Evolutionary conservation across 2,329 filamentous ascomycete genomes (phyloP).

Genomic region (Sporothrix brunneoviolacea): DNA sequence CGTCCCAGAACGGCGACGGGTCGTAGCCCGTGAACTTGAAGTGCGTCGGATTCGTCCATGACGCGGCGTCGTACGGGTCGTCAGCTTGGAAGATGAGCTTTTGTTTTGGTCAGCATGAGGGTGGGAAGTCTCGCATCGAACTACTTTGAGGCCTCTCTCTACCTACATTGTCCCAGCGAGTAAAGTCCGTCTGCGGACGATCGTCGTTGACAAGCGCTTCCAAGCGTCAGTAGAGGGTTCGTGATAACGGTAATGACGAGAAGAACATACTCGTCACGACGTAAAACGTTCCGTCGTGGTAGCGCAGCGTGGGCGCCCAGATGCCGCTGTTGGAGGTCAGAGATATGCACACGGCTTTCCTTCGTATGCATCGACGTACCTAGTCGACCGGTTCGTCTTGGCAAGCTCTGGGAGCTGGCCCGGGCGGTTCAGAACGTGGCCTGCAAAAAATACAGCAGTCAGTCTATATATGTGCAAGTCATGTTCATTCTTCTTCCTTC

Average conservation of each 20-base stretch:
- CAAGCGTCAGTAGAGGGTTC: too few species aligned
- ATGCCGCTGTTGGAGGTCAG: too few species aligned
- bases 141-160: too few species aligned
- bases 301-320: conserved; percentile 28
- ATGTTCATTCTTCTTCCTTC: too few species aligned
- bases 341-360: too few species aligned
- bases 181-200: conserved; percentile 26
- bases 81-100: conserved; percentile 40
- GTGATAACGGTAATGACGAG: too few species aligned
- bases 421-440: conserved; percentile 30
- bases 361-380: too few species aligned
- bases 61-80: conserved; percentile 33
- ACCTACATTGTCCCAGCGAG: conserved; percentile 32
- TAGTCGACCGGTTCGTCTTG: conserved; percentile 27
- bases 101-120: too few species aligned
- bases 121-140: too few species aligned
- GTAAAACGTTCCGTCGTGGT: conserved; percentile 26
- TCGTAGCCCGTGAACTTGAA: conserved; percentile 48
- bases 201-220: conserved; percentile 30
- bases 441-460: too few species aligned
- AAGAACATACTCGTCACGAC: conserved; percentile 23
- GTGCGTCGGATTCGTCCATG: conserved; percentile 43
- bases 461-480: too few species aligned
- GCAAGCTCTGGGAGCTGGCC: conserved; percentile 29
- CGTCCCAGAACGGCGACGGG: conserved; percentile 49